Evolutionary conservation across 768 basidiomycete genomes (phyloP).

Genomic region (Chalciporus pseudorubinellus): DNA sequence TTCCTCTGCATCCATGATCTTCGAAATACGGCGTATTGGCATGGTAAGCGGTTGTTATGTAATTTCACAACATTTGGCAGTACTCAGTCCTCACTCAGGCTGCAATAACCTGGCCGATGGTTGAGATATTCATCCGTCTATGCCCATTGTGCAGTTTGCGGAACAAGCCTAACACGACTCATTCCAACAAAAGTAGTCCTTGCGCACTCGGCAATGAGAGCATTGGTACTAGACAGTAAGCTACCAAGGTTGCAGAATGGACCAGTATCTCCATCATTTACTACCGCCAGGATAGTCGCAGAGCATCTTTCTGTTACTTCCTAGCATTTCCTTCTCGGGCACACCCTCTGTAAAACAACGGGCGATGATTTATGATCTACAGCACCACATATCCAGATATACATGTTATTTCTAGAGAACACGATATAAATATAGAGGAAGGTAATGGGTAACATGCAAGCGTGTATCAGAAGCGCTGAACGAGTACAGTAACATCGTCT

Average conservation of each 20-base stretch:
- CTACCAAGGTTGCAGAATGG: not conserved
- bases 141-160: constrained; percentile 55
- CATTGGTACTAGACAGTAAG: constrained; percentile 17
- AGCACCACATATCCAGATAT: constrained; percentile 11
- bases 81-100: constrained; percentile 40
- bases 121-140: constrained; percentile 60
- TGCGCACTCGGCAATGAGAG: constrained; percentile 15
- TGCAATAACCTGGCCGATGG: constrained; percentile 71
- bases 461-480: constrained; percentile 36
- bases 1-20: constrained; percentile 51
- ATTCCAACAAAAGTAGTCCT: constrained; percentile 20
- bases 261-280: not conserved
- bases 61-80: not conserved
- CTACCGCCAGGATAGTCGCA: not conserved
- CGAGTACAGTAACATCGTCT: constrained; percentile 47
- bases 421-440: not conserved
- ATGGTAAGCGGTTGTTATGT: constrained; percentile 50
- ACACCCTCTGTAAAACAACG: not conserved
- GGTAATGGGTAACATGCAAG: constrained; percentile 2
- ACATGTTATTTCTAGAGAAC: not conserved
- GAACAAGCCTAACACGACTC: constrained; percentile 31
- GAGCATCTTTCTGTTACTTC: not conserved
- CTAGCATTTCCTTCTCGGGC: not conserved
- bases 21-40: constrained; percentile 53
- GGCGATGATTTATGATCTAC: not conserved